Evolutionary conservation across 78 protist genomes (phyloP), one percentile per base, ranked within the genome.

Genomic region (slime mould (Dictyostelium discoideum)): DNA sequence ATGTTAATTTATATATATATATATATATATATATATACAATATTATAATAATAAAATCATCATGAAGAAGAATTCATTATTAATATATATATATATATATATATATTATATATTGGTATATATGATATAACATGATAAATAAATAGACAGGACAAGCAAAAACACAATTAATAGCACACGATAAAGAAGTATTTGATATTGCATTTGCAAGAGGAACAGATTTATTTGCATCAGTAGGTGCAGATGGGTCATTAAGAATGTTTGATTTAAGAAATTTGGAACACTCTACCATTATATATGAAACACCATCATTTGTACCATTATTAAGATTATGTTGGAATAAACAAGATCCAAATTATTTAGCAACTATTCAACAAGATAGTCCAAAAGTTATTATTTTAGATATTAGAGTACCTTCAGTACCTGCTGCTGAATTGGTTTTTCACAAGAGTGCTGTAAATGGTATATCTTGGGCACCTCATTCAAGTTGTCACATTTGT

Each of bases 151-250:
- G 86, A 67, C 84, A 92, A 84, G 97, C 98, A 3, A 87, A 79
- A 72, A 98, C 99, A n/a, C 99, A 99, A 95, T 96, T 99, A 37
- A 99, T 99, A 69, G 99, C 99, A 13, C 99, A 99, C 93, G 99
- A 99, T 86, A 98, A 98, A 57, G 99, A 99, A 50, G 99, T 99
- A 14, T 99, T 85, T 81, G 99, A 99, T 92, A 93, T 99, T 6
- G 99, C 99, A 18, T 98, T 98, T 73, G 95, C 98, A 3, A 78
- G 89, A 81, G 93, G 96, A 29, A 20, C 87, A 0, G 96, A 98
- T 72, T 72, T 97, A 37, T 99, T 99, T 72, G 98, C 99, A 18
- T 93, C 98, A 0, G 98, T 97, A 14, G 99, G 99, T 3, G 98
- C 98, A 1, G 99, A 98, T 78, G 99, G 99, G 24, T 98, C 99